Conservation (phyloP, 1,284 basidiomycete species). For the Neolentinus lepideus region DNA sequence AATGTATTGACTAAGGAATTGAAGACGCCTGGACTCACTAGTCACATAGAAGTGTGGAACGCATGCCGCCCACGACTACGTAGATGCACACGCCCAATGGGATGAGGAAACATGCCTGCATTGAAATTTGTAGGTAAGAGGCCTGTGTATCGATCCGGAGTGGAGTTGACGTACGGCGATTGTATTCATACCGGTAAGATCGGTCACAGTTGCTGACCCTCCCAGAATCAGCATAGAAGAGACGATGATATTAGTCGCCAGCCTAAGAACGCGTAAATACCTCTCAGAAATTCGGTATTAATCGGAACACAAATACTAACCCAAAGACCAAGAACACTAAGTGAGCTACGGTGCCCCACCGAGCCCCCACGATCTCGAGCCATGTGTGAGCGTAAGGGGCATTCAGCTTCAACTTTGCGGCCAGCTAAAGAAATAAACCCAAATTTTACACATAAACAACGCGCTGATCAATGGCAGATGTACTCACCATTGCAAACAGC, state of each 20-base stretch:
- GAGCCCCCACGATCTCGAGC: constrained; percentile 55
- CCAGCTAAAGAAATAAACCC: constrained; percentile 20
- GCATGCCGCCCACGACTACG: constrained; percentile 47
- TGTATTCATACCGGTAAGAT: constrained; percentile 48
- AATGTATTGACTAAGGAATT: constrained; percentile 2
- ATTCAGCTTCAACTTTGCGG: constrained; percentile 54
- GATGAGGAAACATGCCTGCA: constrained; percentile 57
- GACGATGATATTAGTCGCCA: constrained; percentile 59
- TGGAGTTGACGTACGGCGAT: constrained; percentile 34
- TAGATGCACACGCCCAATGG: constrained; percentile 48
- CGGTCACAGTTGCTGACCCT: constrained; percentile 54
- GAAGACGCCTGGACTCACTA: constrained; percentile 17
- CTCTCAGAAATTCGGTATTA: not conserved
- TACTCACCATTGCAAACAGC: constrained; percentile 32
- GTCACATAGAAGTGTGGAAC: constrained; percentile 35
- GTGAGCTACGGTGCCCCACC: constrained; percentile 54
- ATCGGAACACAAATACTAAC: constrained; percentile 14
- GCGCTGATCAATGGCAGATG: not conserved
- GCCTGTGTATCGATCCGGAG: not conserved
- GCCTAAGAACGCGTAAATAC: constrained; percentile 12
- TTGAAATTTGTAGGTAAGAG: constrained; percentile 12
- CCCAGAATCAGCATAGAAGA: constrained; percentile 56
- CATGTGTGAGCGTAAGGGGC: constrained; percentile 54
- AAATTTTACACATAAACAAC: no score
- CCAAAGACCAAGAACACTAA: constrained; percentile 64